A percentile compares a stretch with the other conserved stretches of the same genome.
Conservation (phyloP, 257 asterid species). For the Lithospermum erythrorhizon region DNA sequence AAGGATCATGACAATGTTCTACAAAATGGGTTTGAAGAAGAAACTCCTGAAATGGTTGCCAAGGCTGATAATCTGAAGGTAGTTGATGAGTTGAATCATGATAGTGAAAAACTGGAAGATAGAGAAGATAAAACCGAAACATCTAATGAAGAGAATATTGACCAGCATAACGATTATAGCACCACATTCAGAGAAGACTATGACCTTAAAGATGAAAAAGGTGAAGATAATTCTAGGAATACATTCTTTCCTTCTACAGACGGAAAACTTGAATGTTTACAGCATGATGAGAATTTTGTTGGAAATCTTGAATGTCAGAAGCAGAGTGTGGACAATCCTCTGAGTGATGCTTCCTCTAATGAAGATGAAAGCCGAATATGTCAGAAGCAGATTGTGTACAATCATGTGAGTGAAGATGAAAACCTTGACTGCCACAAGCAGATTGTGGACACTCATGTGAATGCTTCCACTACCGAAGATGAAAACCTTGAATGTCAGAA, state of each 20-base stretch:
- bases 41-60: conserved; percentile 5
- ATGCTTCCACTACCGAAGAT: neutral
- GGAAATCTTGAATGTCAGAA: neutral
- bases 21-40: conserved; percentile 12
- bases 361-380: neutral
- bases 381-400: no score
- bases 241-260: neutral
- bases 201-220: neutral
- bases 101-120: neutral
- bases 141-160: neutral
- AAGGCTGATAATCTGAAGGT: conserved; percentile 8
- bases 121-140: neutral
- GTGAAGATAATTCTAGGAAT: neutral
- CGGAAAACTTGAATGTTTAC: neutral
- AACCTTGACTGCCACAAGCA: neutral
- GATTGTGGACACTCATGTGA: neutral
- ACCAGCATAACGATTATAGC: conserved; percentile 1
- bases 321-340: neutral
- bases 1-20: conserved; percentile 16
- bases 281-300: neutral
- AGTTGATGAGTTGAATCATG: conserved; percentile 3
- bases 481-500: no score
- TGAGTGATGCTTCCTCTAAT: neutral
- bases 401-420: neutral
- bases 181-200: conserved; percentile 8